These are phyloP conservation scores for Globisporangium takayamanum DNA, from an alignment of 352 stramenopile species.

Conservation along the genomic window DNA sequence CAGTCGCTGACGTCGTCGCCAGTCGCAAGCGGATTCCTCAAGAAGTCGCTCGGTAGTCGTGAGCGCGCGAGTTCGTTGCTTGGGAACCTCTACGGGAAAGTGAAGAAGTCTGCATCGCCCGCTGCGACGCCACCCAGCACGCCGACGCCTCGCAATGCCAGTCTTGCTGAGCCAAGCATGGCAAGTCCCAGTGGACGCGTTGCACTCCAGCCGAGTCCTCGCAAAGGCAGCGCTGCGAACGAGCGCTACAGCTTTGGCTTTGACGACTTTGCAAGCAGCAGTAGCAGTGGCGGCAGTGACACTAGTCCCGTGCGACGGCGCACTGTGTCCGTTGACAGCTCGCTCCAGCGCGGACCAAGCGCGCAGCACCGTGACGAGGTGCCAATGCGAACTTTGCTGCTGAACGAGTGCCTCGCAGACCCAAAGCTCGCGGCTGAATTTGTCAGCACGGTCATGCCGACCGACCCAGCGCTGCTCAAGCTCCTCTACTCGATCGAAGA, in stretches of 20 bases:
- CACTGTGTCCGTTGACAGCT: background rate
- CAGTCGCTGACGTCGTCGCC: too few relatives aligned
- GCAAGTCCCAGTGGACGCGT: background rate
- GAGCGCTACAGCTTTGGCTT: slow-evolving; percentile 17
- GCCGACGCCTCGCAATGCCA: background rate
- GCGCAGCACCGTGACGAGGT: background rate
- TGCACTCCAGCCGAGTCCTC: slow-evolving; percentile 17
- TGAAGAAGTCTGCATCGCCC: slow-evolving; percentile 5
- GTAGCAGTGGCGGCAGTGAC: background rate
- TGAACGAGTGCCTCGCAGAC: slow-evolving; percentile 37
- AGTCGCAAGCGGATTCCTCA: background rate
- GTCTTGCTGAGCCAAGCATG: background rate
- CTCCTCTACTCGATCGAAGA: slow-evolving; percentile 40
- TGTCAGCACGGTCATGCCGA: slow-evolving; percentile 25
- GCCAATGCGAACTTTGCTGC: slow-evolving; percentile 4
- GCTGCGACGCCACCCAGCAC: slow-evolving; percentile 3
- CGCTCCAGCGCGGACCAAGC: background rate
- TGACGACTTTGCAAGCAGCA: slow-evolving; percentile 20
- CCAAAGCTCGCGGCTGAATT: slow-evolving; percentile 40
- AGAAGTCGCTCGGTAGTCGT: slow-evolving; percentile 3
- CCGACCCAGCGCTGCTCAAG: slow-evolving; percentile 27
- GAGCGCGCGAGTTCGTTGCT: slow-evolving; percentile 8
- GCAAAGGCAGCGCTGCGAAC: background rate
- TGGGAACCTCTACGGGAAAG: slow-evolving; percentile 11
- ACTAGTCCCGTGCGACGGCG: background rate